Conservation (phyloP, 345 rosid genomes). For the Xanthoceras sorbifolium region DNA sequence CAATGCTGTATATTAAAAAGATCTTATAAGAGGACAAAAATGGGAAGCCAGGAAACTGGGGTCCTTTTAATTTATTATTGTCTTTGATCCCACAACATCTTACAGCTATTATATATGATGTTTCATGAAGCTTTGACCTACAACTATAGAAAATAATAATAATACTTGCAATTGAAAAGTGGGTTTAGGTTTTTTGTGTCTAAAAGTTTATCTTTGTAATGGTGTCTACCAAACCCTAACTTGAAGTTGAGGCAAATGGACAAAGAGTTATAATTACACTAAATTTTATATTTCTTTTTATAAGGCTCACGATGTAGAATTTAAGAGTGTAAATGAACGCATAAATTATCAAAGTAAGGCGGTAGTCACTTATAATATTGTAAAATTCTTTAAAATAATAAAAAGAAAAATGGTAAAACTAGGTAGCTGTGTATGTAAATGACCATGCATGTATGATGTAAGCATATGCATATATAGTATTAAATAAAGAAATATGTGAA, state of each 20-base stretch:
- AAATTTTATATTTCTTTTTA: background rate
- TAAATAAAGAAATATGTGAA: background rate
- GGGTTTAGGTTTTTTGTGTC: background rate
- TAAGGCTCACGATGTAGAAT: no score
- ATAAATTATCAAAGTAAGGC: no score
- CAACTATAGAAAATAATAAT: no score
- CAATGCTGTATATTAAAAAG: background rate
- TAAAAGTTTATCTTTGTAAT: background rate
- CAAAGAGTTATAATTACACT: background rate
- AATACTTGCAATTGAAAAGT: background rate
- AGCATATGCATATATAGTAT: no score
- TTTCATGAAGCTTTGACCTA: constrained; percentile 2
- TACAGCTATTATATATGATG: constrained; percentile 15
- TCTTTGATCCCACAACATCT: background rate
- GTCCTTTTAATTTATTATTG: background rate
- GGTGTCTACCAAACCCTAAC: background rate
- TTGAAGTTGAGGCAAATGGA: no score
- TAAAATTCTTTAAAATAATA: no score
- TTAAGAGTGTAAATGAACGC: no score
- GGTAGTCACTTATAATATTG: no score
- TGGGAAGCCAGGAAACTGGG: background rate
- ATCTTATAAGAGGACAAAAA: constrained; percentile 22
- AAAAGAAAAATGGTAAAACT: no score
- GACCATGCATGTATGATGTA: no score
- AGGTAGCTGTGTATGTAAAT: no score